Evolutionary conservation across 2,329 filamentous ascomycete genomes (phyloP).

Genomic region (Verticillium alfalfae): DNA sequence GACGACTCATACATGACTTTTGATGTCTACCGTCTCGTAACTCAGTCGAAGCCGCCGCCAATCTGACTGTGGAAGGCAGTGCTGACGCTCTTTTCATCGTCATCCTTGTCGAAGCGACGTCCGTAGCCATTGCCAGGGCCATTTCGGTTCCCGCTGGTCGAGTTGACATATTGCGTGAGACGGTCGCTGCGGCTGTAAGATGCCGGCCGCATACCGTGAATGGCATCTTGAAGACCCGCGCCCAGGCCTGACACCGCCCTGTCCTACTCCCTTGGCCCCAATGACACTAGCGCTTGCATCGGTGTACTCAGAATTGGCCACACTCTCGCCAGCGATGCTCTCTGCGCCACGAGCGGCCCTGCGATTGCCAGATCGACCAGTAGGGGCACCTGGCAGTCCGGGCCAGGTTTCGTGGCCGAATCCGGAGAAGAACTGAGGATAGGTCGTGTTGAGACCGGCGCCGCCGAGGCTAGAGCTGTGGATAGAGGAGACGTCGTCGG

Average conservation of each 20-base stretch:
- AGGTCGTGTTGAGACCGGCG: slow-evolving; percentile 73
- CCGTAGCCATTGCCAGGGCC: slow-evolving; percentile 63
- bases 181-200: slow-evolving; percentile 79
- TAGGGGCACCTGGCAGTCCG: slow-evolving; percentile 60
- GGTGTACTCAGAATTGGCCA: slow-evolving; percentile 85
- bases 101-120: slow-evolving; percentile 61
- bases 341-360: slow-evolving; percentile 61
- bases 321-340: slow-evolving; percentile 86
- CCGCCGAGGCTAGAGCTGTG: slow-evolving; percentile 88
- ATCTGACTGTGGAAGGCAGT: slow-evolving; percentile 96
- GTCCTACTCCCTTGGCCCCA: slow-evolving; percentile 67
- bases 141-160: slow-evolving; percentile 59
- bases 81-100: slow-evolving; percentile 92
- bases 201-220: slow-evolving; percentile 58
- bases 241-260: slow-evolving; percentile 86
- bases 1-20: not conserved
- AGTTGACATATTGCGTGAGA: slow-evolving; percentile 87
- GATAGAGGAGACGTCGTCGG: slow-evolving; percentile 96
- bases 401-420: slow-evolving; percentile 90
- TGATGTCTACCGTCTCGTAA: not conserved
- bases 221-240: slow-evolving; percentile 69
- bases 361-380: slow-evolving; percentile 60
- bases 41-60: slow-evolving; percentile 56
- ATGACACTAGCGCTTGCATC: slow-evolving; percentile 77
- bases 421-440: slow-evolving; percentile 91